A percentile compares a stretch with the other conserved stretches of the same genome.
Evolutionary conservation across 306 rosid genomes (phyloP).

Genomic region (Malus asiatica): DNA sequence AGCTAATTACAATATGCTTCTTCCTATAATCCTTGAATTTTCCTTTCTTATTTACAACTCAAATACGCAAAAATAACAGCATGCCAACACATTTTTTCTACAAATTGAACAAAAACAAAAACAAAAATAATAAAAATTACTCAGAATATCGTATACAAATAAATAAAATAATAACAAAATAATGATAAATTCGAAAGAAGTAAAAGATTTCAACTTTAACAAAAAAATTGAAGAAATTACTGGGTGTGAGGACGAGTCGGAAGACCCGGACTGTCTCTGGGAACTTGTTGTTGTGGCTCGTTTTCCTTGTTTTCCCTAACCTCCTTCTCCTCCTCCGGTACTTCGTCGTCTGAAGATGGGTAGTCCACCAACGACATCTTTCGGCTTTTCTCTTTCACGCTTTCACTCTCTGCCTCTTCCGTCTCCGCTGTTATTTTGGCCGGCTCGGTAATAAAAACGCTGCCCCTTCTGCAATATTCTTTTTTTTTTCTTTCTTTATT

Average conservation of each 20-base stretch:
- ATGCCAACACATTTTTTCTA: neutral
- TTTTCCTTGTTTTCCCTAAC: constrained; percentile 20
- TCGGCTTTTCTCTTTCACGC: neutral
- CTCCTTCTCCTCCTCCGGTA: constrained; percentile 40
- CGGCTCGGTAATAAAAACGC: neutral
- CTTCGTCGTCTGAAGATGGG: constrained; percentile 81
- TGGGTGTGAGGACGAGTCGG: constrained; percentile 23
- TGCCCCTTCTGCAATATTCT: neutral
- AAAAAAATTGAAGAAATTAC: constrained; percentile 23
- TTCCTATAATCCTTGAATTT: neutral
- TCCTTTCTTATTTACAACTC: neutral
- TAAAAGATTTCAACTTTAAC: neutral
- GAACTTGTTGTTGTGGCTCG: neutral
- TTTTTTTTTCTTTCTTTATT: neutral
- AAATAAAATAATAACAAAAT: neutral
- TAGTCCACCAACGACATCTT: constrained; percentile 87
- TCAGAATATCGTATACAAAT: neutral
- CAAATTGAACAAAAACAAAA: neutral
- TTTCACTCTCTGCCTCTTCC: neutral
- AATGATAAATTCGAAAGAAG: neutral
- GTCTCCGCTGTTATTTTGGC: neutral
- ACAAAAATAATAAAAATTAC: neutral
- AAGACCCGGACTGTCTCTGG: constrained; percentile 14
- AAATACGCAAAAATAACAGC: neutral
- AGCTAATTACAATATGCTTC: neutral